phyloP scores from a whole-genome alignment of 768 basidiomycete species.

The Boletus rubropictus region DNA sequence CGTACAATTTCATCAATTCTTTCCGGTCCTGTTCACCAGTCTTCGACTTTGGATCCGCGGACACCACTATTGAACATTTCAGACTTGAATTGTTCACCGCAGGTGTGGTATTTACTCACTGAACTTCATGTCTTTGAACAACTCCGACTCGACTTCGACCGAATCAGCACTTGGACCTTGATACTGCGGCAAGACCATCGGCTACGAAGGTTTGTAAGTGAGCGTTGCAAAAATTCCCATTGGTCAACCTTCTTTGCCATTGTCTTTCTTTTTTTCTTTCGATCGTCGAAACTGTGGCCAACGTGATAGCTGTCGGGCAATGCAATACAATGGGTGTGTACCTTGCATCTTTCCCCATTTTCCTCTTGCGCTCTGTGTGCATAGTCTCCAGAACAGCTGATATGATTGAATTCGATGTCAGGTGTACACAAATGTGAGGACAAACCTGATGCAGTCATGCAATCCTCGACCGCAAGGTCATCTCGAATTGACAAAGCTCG shows the following conservation, averaged over 20 bases:
- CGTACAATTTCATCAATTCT: constrained; percentile 62
- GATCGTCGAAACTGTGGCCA: constrained; percentile 29
- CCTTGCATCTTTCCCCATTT: constrained; percentile 60
- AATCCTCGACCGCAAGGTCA: constrained; percentile 67
- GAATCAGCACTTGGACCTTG: constrained; percentile 58
- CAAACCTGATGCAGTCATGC: constrained; percentile 63
- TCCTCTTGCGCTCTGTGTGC: constrained; percentile 65
- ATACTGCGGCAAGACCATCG: constrained; percentile 58
- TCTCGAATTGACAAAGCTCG: constrained; percentile 76
- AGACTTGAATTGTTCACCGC: not conserved
- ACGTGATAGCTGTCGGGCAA: not conserved
- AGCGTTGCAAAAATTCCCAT: not conserved
- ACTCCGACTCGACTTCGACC: constrained; percentile 50
- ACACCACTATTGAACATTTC: constrained; percentile 47
- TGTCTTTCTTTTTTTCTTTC: constrained; percentile 28
- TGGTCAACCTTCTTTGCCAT: constrained; percentile 23
- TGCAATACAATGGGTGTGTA: constrained; percentile 19
- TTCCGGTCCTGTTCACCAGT: constrained; percentile 64
- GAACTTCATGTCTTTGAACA: constrained; percentile 76
- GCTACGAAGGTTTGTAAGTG: constrained; percentile 31
- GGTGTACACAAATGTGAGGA: not conserved
- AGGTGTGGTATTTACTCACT: constrained; percentile 43
- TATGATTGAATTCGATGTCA: not conserved
- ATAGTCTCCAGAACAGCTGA: constrained; percentile 56
- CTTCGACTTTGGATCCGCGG: constrained; percentile 67